Percentiles rank a stretch among this genome's conserved stretches.
Conservation (phyloP, 192 early-diverging fungal genomes). For the Ambispora gerdemannii region DNA sequence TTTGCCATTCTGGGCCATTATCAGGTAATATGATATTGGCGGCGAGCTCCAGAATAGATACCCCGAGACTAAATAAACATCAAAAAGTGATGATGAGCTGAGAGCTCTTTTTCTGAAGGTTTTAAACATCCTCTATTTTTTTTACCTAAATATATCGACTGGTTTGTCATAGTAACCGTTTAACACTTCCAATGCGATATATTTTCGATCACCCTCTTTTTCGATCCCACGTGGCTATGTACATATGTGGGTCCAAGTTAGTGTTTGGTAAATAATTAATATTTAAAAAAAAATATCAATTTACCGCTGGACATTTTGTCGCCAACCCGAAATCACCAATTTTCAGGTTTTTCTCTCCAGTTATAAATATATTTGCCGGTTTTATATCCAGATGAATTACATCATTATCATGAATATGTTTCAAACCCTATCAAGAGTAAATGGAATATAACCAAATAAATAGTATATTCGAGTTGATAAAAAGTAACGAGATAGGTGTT, state of each 20-base stretch:
- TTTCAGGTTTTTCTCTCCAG: constrained; percentile 63
- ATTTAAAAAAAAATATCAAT: constrained; percentile 33
- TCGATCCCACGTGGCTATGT: constrained; percentile 34
- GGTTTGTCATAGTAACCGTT: constrained; percentile 64
- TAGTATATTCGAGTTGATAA: constrained; percentile 2
- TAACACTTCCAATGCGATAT: constrained; percentile 88
- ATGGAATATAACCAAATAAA: constrained; percentile 19
- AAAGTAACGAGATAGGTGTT: neutral
- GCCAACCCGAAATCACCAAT: constrained; percentile 93
- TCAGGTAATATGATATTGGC: constrained; percentile 86
- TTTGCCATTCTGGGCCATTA: constrained; percentile 84
- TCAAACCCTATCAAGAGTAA: constrained; percentile 53
- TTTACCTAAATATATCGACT: constrained; percentile 83
- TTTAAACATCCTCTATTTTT: too few relatives aligned
- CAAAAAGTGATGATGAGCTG: too few relatives aligned
- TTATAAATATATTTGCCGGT: constrained; percentile 81
- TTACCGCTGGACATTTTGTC: constrained; percentile 55
- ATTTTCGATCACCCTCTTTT: constrained; percentile 88
- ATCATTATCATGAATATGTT: constrained; percentile 64
- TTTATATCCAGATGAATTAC: constrained; percentile 91
- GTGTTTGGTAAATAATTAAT: neutral
- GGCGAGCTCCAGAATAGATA: constrained; percentile 84
- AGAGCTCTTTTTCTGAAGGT: too few relatives aligned
- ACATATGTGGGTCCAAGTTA: too few relatives aligned
- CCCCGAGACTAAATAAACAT: constrained; percentile 65